These are phyloP conservation scores for Escovopsis sp. DNA, from an alignment of 2,329 filamentous ascomycete genomes.

Conservation along the genomic window DNA sequence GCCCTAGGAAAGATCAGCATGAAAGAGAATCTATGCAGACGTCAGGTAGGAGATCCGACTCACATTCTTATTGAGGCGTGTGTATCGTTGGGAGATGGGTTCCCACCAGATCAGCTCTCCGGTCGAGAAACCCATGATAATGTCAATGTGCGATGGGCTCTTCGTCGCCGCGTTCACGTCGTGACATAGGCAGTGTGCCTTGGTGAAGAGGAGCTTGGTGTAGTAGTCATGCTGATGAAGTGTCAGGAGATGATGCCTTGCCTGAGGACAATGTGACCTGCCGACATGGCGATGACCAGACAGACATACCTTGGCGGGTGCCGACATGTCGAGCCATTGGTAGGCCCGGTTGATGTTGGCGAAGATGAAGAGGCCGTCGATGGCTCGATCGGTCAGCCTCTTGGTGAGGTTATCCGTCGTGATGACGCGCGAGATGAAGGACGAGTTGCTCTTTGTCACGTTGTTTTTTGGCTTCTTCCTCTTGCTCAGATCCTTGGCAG, in stretches of 20 bases:
- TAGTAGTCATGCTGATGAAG: constrained; percentile 62
- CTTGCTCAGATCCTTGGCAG: constrained; percentile 61
- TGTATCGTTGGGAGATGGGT: constrained; percentile 89
- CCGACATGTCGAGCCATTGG: constrained; percentile 86
- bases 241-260: constrained; percentile 10
- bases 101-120: constrained; percentile 99
- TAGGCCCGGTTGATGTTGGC: constrained; percentile 92
- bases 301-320: constrained; percentile 43
- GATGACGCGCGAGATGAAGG: constrained; percentile 93
- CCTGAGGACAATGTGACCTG: too few relatives aligned
- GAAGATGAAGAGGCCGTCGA: constrained; percentile 76
- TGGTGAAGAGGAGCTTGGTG: constrained; percentile 93
- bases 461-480: constrained; percentile 93
- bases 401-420: constrained; percentile 70
- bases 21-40: background rate
- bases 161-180: constrained; percentile 81
- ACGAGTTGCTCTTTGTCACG: constrained; percentile 96
- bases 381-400: constrained; percentile 60
- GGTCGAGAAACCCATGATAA: constrained; percentile 91
- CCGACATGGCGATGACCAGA: too few relatives aligned
- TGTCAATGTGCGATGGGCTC: constrained; percentile 63
- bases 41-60: constrained; percentile 10
- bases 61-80: constrained; percentile 89
- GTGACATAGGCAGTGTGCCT: constrained; percentile 87
- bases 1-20: constrained; percentile 34